phyloP scores from a whole-genome alignment of 1,284 basidiomycete genomes.

The Ustilago sp. region DNA sequence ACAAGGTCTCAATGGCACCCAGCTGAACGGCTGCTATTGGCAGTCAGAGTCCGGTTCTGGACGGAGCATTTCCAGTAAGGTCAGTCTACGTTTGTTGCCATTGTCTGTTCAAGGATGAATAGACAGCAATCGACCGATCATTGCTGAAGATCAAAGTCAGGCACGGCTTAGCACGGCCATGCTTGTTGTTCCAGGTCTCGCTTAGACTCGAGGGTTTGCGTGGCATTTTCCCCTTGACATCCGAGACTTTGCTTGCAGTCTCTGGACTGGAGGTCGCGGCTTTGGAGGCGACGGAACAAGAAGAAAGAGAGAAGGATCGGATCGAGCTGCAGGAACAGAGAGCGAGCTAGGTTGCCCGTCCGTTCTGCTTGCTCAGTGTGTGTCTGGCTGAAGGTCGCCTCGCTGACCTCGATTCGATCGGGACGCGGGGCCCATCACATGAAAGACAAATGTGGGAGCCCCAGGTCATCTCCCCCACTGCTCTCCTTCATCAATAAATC shows the following conservation, averaged over 20 bases:
- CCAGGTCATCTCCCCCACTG: neutral
- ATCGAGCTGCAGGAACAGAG: constrained; percentile 6
- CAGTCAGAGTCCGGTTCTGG: neutral
- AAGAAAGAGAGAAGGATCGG: neutral
- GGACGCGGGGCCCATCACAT: constrained; percentile 2
- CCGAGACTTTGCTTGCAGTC: constrained; percentile 2
- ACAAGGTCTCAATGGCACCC: neutral
- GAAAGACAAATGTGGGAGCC: neutral
- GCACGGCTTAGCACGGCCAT: neutral
- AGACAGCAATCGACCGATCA: neutral
- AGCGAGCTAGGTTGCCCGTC: neutral
- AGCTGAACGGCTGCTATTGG: neutral
- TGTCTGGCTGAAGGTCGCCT: neutral
- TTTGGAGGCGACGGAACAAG: neutral
- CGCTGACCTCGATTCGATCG: neutral
- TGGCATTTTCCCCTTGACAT: neutral
- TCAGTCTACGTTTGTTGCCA: neutral
- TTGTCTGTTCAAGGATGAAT: neutral
- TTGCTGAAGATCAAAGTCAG: neutral
- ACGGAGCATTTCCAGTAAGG: neutral
- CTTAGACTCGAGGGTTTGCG: neutral
- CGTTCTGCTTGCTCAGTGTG: neutral
- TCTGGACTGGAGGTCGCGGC: neutral
- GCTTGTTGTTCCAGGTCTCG: neutral
- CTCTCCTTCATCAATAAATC: neutral